Conservation (phyloP, 208 protist species). For the Leishmania guyanensis region DNA sequence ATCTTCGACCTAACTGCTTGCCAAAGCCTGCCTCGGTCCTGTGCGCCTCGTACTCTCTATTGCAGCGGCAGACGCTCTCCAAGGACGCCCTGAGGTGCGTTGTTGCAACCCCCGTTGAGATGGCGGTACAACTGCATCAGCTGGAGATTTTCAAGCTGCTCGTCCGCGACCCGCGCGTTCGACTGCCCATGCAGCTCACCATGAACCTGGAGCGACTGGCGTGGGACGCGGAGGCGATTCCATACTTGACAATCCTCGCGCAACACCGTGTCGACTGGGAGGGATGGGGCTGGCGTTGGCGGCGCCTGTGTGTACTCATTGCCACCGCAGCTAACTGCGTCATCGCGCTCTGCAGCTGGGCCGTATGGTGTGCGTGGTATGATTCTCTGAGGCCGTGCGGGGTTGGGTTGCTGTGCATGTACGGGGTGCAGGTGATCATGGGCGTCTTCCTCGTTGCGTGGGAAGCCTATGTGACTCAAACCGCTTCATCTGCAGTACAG, state of each 20-base stretch:
- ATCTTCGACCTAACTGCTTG: constrained; percentile 31
- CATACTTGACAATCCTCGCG: constrained; percentile 37
- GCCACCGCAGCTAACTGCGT: constrained; percentile 5
- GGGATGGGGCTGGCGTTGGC: constrained; percentile 44
- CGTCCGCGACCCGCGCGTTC: constrained; percentile 31
- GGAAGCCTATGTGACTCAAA: neutral
- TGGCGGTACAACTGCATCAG: constrained; percentile 25
- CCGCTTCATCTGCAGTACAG: neutral
- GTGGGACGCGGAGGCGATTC: constrained; percentile 16
- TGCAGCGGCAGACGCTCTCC: constrained; percentile 29
- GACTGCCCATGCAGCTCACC: constrained; percentile 27
- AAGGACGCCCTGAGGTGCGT: constrained; percentile 17
- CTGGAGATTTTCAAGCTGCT: constrained; percentile 33
- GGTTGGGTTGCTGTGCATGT: constrained; percentile 21
- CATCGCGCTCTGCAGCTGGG: constrained; percentile 29
- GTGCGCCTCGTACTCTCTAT: constrained; percentile 22
- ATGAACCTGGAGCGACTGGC: constrained; percentile 36
- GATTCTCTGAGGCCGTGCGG: neutral
- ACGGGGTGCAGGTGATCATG: constrained; percentile 13
- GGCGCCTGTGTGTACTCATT: constrained; percentile 28
- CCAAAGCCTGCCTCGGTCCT: constrained; percentile 25
- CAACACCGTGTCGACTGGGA: constrained; percentile 36
- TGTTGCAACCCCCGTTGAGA: constrained; percentile 32
- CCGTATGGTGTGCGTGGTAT: constrained; percentile 14
- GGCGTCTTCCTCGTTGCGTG: constrained; percentile 1